phyloP scores from a whole-genome alignment of 2,329 filamentous ascomycete genomes.

The Hypoxylon sp. region DNA sequence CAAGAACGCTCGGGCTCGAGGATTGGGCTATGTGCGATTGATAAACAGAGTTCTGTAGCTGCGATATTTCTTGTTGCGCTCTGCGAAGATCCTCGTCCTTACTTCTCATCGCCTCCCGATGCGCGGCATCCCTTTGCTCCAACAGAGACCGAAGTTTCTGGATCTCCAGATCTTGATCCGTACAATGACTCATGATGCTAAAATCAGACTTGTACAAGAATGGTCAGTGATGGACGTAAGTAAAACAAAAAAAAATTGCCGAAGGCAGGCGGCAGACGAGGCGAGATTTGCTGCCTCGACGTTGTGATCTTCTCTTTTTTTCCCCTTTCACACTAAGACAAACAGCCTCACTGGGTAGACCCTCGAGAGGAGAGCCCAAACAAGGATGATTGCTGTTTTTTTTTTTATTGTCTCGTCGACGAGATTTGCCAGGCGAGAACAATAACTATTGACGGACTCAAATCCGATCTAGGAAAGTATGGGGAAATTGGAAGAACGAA shows the following conservation, averaged over 20 bases:
- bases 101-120: slow-evolving; percentile 44
- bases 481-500: slow-evolving; percentile 44
- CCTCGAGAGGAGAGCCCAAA: slow-evolving; percentile 36
- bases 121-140: slow-evolving; percentile 40
- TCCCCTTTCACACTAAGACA: slow-evolving; percentile 40
- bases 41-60: slow-evolving; percentile 49
- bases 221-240: slow-evolving; percentile 33
- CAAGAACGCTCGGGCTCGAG: slow-evolving; percentile 45
- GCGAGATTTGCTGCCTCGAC: slow-evolving; percentile 36
- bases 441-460: slow-evolving; percentile 43
- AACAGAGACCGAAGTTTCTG: slow-evolving; percentile 49
- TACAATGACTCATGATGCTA: slow-evolving; percentile 49
- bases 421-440: slow-evolving; percentile 40
- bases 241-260: slow-evolving; percentile 25
- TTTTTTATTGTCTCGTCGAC: slow-evolving; percentile 36
- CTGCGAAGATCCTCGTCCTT: slow-evolving; percentile 49
- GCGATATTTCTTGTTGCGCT: slow-evolving; percentile 48
- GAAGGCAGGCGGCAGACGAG: slow-evolving; percentile 31
- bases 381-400: slow-evolving; percentile 45
- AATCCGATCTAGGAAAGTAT: slow-evolving; percentile 45
- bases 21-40: slow-evolving; percentile 47
- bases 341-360: slow-evolving; percentile 44
- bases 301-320: slow-evolving; percentile 36
- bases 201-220: slow-evolving; percentile 34
- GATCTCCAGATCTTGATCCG: slow-evolving; percentile 50